A percentile compares a stretch with the other conserved stretches of the same genome.
These are phyloP conservation scores for Chiua virens DNA, from an alignment of 768 basidiomycete species.

Conservation along the genomic window DNA sequence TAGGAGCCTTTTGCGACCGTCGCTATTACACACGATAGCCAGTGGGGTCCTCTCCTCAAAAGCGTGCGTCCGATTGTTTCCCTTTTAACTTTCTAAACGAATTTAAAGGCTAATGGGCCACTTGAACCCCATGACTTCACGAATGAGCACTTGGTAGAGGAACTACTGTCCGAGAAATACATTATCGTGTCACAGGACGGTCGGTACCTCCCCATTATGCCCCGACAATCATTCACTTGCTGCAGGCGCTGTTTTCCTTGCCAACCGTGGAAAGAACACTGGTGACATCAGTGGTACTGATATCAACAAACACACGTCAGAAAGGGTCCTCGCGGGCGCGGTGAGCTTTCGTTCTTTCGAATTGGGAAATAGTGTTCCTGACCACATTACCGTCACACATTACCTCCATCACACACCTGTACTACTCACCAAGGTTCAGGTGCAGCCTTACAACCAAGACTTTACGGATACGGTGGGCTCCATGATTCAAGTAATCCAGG, in stretches of 20 bases:
- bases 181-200: not conserved
- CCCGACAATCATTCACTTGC: not conserved
- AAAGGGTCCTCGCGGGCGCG: no score
- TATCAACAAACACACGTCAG: no score
- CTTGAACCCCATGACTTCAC: not conserved
- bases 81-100: not conserved
- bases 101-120: not conserved
- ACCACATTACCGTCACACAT: not conserved
- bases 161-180: not conserved
- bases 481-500: not conserved
- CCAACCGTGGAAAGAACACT: no score
- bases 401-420: not conserved
- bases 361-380: not conserved
- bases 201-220: not conserved
- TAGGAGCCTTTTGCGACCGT: slow-evolving; percentile 1
- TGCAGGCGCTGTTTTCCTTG: not conserved
- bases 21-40: slow-evolving; percentile 6
- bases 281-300: no score
- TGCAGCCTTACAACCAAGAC: not conserved
- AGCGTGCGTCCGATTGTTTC: not conserved
- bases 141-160: not conserved
- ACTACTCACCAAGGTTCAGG: not conserved
- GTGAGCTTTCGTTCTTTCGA: no score
- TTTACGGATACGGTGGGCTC: slow-evolving; percentile 13
- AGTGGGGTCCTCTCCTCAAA: slow-evolving; percentile 2